Evolutionary conservation across 2,329 filamentous ascomycete species (phyloP), one percentile per base, ranked within the genome.

Genomic region (Fusarium cyanostomum): DNA sequence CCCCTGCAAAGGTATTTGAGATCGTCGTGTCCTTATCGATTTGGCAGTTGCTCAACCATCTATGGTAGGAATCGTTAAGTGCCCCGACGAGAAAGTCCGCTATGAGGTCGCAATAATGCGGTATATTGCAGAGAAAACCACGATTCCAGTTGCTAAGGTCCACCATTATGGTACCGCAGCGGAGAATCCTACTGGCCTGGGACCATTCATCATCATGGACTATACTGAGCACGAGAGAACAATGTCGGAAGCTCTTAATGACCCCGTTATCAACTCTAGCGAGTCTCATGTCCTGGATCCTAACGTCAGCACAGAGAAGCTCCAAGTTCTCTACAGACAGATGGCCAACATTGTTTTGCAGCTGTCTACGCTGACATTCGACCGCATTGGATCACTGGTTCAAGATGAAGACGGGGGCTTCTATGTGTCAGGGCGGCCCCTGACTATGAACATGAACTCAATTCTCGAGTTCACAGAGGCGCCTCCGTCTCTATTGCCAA

Each of bases 261-360:
- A 70, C 31, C 73, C 73, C 8, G 59, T 45, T 1, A 56, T 61
- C 13, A 37, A 55, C 11, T 42, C 42, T 39, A 49, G 72, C 18
- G 71, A 76, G 9, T 46, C 56, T 24, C 74, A 64, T 35, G 52
- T 76, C 45, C 64, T 79, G 24, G 66, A 79, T 58, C 72, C 73
- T 5, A 59, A 74, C 13, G 72, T 81, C 16, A 53, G 57, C 33
- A 66, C 77, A 30, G 55, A 69, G 5, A 74, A 69, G 28, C 72
- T 80, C 0, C 56, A 73, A 48, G 52, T 62, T 8, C 53, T 79
- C 1, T 82, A 81, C 59, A 48, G 68, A 3, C 72, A 82, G 57
- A 72, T 82, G 54, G 79, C 79, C 11, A 72, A 76, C 26, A 77
- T 80, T 33, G 26, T 81, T 13, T 70, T 82, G 5, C 74, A 81